A percentile compares a stretch with the other conserved stretches of the same genome.
Evolutionary conservation across 73 alveolate genomes (phyloP).

Genomic region (Effrenium voratum): DNA sequence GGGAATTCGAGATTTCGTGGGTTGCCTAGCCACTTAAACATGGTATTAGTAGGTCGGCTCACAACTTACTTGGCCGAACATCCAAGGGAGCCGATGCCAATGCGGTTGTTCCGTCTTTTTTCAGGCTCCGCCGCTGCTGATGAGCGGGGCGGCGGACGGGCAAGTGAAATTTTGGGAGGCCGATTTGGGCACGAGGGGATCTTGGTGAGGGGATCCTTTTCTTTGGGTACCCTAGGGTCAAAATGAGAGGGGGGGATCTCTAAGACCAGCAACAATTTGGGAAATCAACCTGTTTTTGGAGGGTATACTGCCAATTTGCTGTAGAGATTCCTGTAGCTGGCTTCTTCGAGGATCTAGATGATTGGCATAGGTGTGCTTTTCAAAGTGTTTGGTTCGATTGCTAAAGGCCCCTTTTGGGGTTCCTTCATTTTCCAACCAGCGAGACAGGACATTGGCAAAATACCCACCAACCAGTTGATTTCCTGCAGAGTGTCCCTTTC

Average conservation of each 20-base stretch:
- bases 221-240: background rate
- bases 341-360: background rate
- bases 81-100: too few species aligned
- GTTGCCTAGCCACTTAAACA: background rate
- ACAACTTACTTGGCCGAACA: too few species aligned
- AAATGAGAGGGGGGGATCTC: background rate
- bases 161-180: constrained; percentile 93
- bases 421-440: too few species aligned
- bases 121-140: constrained; percentile 74
- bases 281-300: background rate
- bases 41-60: too few species aligned
- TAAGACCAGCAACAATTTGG: background rate
- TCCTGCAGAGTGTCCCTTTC: too few species aligned
- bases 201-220: too few species aligned
- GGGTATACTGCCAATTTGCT: background rate
- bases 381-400: too few species aligned
- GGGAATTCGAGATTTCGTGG: background rate
- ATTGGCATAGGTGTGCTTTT: background rate
- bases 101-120: too few species aligned
- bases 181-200: background rate
- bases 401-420: too few species aligned
- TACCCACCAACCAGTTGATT: too few species aligned
- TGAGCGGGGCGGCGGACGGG: constrained; percentile 92
- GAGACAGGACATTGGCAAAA: too few species aligned
- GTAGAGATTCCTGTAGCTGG: background rate